phyloP scores from a whole-genome alignment of 2,329 filamentous ascomycete genomes.

The Scytalidium sp. region DNA sequence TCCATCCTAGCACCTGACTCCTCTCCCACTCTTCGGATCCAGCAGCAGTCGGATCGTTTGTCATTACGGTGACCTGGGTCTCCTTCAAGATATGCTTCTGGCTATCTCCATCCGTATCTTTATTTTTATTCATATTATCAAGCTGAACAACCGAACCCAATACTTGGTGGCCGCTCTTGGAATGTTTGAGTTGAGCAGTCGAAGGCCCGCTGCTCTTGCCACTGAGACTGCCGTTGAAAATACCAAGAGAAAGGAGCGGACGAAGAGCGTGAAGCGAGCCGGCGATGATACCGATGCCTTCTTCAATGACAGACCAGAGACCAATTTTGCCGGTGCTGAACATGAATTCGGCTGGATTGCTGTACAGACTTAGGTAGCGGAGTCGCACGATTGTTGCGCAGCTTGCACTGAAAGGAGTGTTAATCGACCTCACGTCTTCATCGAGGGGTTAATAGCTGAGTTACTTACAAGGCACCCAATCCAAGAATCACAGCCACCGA shows the following conservation, averaged over 20 bases:
- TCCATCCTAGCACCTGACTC: slow-evolving; percentile 21
- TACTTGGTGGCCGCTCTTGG: slow-evolving; percentile 8
- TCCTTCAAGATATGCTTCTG: slow-evolving; percentile 37
- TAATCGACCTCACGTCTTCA: slow-evolving; percentile 5
- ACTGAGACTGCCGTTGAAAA: slow-evolving; percentile 14
- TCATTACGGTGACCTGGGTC: slow-evolving; percentile 24
- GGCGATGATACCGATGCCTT: slow-evolving; percentile 46
- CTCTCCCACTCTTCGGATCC: slow-evolving; percentile 19
- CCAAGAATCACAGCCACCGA: slow-evolving; percentile 41
- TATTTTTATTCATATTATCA: slow-evolving; percentile 19
- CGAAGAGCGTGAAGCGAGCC: slow-evolving; percentile 44
- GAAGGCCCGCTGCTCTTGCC: slow-evolving; percentile 8
- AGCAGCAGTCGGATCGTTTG: slow-evolving; percentile 10
- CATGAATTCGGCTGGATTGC: slow-evolving; percentile 36
- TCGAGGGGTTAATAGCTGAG: neutral
- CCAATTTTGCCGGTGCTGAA: slow-evolving; percentile 38
- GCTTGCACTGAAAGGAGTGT: slow-evolving; percentile 25
- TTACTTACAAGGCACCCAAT: slow-evolving; percentile 38
- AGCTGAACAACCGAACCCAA: slow-evolving; percentile 11
- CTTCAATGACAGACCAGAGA: slow-evolving; percentile 45
- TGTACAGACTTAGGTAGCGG: slow-evolving; percentile 37
- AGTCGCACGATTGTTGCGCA: slow-evolving; percentile 39
- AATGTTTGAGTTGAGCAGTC: slow-evolving; percentile 9
- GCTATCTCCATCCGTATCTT: slow-evolving; percentile 26
- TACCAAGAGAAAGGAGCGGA: slow-evolving; percentile 34